Conservation (phyloP, 345 rosid species). For the Raphanus sativus region DNA sequence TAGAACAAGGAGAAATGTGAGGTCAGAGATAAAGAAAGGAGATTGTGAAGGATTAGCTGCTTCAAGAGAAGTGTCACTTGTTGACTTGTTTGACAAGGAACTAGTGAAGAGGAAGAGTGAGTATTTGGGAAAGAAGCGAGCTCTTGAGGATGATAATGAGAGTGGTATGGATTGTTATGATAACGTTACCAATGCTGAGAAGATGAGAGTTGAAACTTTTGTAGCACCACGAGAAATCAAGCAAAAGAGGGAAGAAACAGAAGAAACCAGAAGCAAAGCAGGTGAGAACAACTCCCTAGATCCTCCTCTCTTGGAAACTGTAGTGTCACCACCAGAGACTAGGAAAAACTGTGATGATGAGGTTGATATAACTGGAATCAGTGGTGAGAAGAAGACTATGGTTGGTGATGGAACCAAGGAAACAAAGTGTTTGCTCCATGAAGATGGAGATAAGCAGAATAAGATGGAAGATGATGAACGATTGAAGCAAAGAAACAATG, state of each 20-base stretch:
- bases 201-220: neutral
- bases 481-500: neutral
- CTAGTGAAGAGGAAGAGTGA: neutral
- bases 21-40: neutral
- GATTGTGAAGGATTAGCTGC: neutral
- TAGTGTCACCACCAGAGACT: neutral
- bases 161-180: neutral
- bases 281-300: neutral
- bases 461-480: neutral
- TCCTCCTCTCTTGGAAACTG: neutral
- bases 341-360: neutral
- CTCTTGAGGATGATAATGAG: constrained; percentile 9
- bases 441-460: neutral
- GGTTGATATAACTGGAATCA: neutral
- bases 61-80: constrained; percentile 3
- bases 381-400: neutral
- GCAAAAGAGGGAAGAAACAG: neutral
- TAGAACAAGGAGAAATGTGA: neutral
- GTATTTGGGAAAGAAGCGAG: neutral
- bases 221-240: neutral
- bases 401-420: neutral
- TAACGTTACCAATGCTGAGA: neutral
- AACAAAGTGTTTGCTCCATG: constrained; percentile 3
- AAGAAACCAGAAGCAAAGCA: neutral
- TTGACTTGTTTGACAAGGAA: neutral